These are phyloP conservation scores for Plasmodium fragile DNA, from an alignment of 169 alveolate genomes.

Conservation along the genomic window DNA sequence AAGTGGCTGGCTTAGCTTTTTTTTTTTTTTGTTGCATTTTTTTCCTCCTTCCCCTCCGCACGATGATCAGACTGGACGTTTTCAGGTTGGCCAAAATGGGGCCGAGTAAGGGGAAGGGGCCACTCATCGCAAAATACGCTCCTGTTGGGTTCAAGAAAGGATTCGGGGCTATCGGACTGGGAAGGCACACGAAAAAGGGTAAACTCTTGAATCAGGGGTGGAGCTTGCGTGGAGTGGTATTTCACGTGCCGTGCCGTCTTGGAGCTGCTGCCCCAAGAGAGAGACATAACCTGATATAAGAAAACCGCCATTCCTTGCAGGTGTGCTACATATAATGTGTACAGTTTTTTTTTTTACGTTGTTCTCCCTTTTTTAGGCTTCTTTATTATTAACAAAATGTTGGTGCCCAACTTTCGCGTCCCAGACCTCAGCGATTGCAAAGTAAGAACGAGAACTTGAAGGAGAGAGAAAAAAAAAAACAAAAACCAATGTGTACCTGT, in stretches of 20 bases:
- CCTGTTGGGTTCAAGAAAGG: slow-evolving; percentile 91
- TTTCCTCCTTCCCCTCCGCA: not conserved
- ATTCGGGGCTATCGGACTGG: slow-evolving; percentile 91
- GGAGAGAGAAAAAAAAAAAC: not conserved
- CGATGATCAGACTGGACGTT: slow-evolving; percentile 73
- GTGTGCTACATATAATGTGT: not conserved
- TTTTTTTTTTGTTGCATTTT: not conserved
- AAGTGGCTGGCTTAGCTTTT: not conserved
- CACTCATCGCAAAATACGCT: slow-evolving; percentile 88
- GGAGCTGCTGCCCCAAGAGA: not conserved
- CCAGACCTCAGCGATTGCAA: slow-evolving; percentile 81
- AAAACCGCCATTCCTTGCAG: not conserved
- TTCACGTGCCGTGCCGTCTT: not conserved
- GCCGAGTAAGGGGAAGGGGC: slow-evolving; percentile 91
- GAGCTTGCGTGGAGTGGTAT: not conserved
- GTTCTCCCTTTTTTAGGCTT: slow-evolving; percentile 78
- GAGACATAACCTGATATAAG: not conserved
- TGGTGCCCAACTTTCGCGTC: slow-evolving; percentile 88
- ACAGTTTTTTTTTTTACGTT: not conserved
- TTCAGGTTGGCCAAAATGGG: slow-evolving; percentile 82
- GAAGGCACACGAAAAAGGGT: slow-evolving; percentile 91
- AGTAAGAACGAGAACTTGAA: slow-evolving; percentile 49
- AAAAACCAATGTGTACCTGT: not conserved
- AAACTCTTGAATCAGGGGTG: not conserved
- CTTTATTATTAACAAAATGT: slow-evolving; percentile 88